These are phyloP conservation scores for Talaromyces sp. DNA, from an alignment of 2,329 filamentous ascomycete species.

Conservation along the genomic window DNA sequence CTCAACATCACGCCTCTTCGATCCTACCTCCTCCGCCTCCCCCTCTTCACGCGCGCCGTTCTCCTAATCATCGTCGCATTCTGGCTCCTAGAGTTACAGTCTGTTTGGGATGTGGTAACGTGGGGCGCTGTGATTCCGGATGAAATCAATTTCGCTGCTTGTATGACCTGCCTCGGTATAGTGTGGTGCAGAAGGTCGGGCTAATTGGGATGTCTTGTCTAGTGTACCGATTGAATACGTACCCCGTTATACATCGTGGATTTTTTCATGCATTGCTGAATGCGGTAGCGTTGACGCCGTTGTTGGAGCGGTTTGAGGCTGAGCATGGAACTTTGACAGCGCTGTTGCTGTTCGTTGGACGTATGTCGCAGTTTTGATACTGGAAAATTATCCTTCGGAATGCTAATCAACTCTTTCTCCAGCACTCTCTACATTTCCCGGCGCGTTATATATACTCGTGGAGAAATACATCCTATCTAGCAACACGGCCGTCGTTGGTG, in stretches of 20 bases:
- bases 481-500: slow-evolving; percentile 72
- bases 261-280: slow-evolving; percentile 79
- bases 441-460: slow-evolving; percentile 70
- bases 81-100: slow-evolving; percentile 65
- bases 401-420: slow-evolving; percentile 9
- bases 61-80: slow-evolving; percentile 61
- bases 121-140: slow-evolving; percentile 77
- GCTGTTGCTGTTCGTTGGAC: slow-evolving; percentile 82
- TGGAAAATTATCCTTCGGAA: not conserved
- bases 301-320: slow-evolving; percentile 87
- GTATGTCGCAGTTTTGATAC: slow-evolving; percentile 51
- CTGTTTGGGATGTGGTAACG: slow-evolving; percentile 64
- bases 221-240: slow-evolving; percentile 94
- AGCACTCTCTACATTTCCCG: slow-evolving; percentile 78
- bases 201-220: slow-evolving; percentile 14
- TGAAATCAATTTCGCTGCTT: slow-evolving; percentile 64
- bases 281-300: slow-evolving; percentile 71
- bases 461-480: slow-evolving; percentile 66
- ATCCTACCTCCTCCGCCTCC: slow-evolving; percentile 78
- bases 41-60: slow-evolving; percentile 74
- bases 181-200: not conserved
- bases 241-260: slow-evolving; percentile 76
- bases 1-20: slow-evolving; percentile 71
- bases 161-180: slow-evolving; percentile 42
- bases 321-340: slow-evolving; percentile 88